A percentile compares a stretch with the other conserved stretches of the same genome.
These are phyloP conservation scores for Stagonosporopsis cucurbitacearum DNA, from an alignment of 2,329 filamentous ascomycete genomes.

Conservation along the genomic window DNA sequence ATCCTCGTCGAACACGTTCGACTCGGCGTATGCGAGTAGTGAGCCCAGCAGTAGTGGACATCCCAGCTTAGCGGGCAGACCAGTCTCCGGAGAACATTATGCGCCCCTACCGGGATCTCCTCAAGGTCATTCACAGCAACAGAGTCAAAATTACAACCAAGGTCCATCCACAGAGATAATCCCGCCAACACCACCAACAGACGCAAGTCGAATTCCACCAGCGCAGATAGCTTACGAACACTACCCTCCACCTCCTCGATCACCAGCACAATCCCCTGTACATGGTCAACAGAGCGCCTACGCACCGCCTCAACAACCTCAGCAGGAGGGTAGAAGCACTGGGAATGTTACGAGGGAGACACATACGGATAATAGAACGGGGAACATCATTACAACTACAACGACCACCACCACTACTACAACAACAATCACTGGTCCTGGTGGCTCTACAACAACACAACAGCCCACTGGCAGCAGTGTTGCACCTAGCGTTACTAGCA, in stretches of 20 bases:
- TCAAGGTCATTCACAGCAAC: neutral
- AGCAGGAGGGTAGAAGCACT: slow-evolving; percentile 19
- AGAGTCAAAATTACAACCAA: slow-evolving; percentile 6
- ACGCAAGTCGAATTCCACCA: slow-evolving; percentile 3
- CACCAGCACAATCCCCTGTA: slow-evolving; percentile 2
- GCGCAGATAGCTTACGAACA: slow-evolving; percentile 9
- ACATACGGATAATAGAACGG: slow-evolving; percentile 40
- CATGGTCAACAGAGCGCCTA: slow-evolving; percentile 3
- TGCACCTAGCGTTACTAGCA: slow-evolving; percentile 37
- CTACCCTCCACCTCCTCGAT: slow-evolving; percentile 12
- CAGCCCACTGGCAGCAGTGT: slow-evolving; percentile 31
- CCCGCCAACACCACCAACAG: slow-evolving; percentile 31
- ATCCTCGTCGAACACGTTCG: slow-evolving; percentile 27
- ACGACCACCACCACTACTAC: slow-evolving; percentile 48
- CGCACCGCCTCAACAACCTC: slow-evolving; percentile 2
- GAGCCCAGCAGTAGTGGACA: slow-evolving; percentile 41
- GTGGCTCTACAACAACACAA: slow-evolving; percentile 43
- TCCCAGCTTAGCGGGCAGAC: slow-evolving; percentile 41
- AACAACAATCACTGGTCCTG: slow-evolving; percentile 44
- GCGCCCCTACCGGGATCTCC: slow-evolving; percentile 24
- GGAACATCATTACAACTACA: slow-evolving; percentile 44
- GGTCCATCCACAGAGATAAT: slow-evolving; percentile 20
- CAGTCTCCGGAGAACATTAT: slow-evolving; percentile 38
- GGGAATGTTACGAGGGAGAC: slow-evolving; percentile 41
- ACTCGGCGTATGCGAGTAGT: slow-evolving; percentile 46